Percentiles rank a stretch among this genome's conserved stretches.
These are phyloP conservation scores for Populus ilicifolia DNA, from an alignment of 345 rosid species.

Conservation along the genomic window DNA sequence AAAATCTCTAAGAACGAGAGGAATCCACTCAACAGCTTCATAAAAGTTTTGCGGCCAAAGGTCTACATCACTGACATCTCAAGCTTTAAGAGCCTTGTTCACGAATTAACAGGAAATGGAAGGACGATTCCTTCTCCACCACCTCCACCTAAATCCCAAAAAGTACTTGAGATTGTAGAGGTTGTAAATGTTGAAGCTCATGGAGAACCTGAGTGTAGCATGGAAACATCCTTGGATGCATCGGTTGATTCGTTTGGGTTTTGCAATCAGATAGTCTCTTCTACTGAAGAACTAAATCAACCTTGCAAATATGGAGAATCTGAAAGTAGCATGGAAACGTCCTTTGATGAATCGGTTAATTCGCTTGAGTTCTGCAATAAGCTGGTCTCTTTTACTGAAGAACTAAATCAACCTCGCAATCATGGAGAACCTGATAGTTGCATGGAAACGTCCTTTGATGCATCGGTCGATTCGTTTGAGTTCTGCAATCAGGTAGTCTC, in stretches of 20 bases:
- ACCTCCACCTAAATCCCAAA: background rate
- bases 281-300: background rate
- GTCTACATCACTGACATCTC: slow-evolving; percentile 48
- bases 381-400: background rate
- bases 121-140: background rate
- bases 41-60: slow-evolving; percentile 36
- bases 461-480: background rate
- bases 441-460: background rate
- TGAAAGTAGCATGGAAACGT: background rate
- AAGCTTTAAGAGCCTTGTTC: slow-evolving; percentile 47
- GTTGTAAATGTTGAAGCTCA: background rate
- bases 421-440: background rate
- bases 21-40: slow-evolving; percentile 19
- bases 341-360: slow-evolving; percentile 4
- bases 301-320: background rate
- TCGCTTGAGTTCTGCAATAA: slow-evolving; percentile 2
- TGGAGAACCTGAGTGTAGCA: background rate
- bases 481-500: background rate
- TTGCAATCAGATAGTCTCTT: background rate
- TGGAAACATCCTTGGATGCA: background rate
- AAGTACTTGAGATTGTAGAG: background rate
- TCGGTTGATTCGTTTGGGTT: background rate
- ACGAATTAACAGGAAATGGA: slow-evolving; percentile 41
- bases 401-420: background rate
- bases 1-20: slow-evolving; percentile 24